phyloP scores from a whole-genome alignment of 2,329 filamentous ascomycete species.

The Aspergillus amoenus region DNA sequence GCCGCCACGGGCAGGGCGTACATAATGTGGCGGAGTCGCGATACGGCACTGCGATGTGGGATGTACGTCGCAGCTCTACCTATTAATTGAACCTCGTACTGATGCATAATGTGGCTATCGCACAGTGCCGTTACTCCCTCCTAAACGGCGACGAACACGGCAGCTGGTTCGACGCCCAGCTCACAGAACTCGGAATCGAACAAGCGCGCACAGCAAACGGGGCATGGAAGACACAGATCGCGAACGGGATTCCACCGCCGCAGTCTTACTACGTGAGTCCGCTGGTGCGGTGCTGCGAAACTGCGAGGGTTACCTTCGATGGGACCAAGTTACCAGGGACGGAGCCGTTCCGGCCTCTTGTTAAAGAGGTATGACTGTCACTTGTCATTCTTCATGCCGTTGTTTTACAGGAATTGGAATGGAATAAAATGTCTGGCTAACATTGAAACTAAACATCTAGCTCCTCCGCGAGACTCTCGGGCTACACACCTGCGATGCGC shows the following conservation, averaged over 20 bases:
- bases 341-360: slow-evolving; percentile 50
- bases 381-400: too few relatives aligned
- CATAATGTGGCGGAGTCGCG: slow-evolving; percentile 61
- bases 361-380: slow-evolving; percentile 52
- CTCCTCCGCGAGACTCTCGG: slow-evolving; percentile 59
- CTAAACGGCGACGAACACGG: slow-evolving; percentile 56
- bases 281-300: slow-evolving; percentile 57
- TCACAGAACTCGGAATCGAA: slow-evolving; percentile 52
- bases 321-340: slow-evolving; percentile 47
- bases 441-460: slow-evolving; percentile 18
- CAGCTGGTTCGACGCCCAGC: slow-evolving; percentile 59
- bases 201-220: slow-evolving; percentile 50
- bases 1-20: slow-evolving; percentile 60
- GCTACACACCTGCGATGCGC: slow-evolving; percentile 61
- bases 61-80: slow-evolving; percentile 39
- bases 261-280: slow-evolving; percentile 59
- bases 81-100: neutral
- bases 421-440: neutral
- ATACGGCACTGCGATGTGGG: slow-evolving; percentile 61
- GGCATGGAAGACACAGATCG: slow-evolving; percentile 52
- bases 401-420: too few relatives aligned
- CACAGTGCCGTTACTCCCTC: slow-evolving; percentile 58
- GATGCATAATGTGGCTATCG: neutral
- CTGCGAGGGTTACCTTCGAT: slow-evolving; percentile 55
- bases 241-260: slow-evolving; percentile 51